Evolutionary conservation across 2,329 filamentous ascomycete genomes (phyloP), one percentile per base, ranked within the genome.

Genomic region (Sporothrix inflata): DNA sequence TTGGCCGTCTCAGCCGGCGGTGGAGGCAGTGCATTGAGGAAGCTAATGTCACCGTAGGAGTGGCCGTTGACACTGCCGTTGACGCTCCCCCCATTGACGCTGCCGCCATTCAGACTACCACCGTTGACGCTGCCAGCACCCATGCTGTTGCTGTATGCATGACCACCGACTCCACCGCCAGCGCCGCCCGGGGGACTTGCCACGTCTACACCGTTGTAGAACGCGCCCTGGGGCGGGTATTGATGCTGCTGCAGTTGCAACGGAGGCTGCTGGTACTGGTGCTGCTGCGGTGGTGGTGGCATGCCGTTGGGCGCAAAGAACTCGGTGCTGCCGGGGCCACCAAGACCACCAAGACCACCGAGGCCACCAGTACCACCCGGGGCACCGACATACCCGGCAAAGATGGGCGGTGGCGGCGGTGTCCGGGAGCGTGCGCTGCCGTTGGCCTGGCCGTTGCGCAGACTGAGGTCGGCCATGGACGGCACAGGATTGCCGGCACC

Each of bases 321-420:
- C 4, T 55, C 21, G 51, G 9, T 55, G 8, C 19, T n/a, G 8
- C 47, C 47, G 19, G 55, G 4, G 8, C 24, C 49, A 4, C 61
- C 61, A 16, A 65, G 19, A 19, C 40, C 69, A 4, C 40, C 63
- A 16, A 66, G 9, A 11, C 42, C 42, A 19, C 40, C 40, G 2
- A 27, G 24, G 3, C 51, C 67, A n/a, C 34, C 19, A 9, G 27
- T 14, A 45, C 11, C 40, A 16, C 30, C 61, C n/a, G 61, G 61
- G n/a, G 40, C 27, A 42, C 40, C 55, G 24, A 24, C n/a, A 8
- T 73, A 73, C 9, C 65, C 69, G 34, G 55, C 16, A 55, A 60
- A 73, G 57, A 73, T 67, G 65, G 60, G 67, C 19, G 72, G 72
- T 27, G 72, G 72, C 24, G 72, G 72, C 57, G 72, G 66, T 21